A percentile compares a stretch with the other conserved stretches of the same genome.
Evolutionary conservation across 2,329 filamentous ascomycete species (phyloP).

Genomic region (Sphaerulina musiva): DNA sequence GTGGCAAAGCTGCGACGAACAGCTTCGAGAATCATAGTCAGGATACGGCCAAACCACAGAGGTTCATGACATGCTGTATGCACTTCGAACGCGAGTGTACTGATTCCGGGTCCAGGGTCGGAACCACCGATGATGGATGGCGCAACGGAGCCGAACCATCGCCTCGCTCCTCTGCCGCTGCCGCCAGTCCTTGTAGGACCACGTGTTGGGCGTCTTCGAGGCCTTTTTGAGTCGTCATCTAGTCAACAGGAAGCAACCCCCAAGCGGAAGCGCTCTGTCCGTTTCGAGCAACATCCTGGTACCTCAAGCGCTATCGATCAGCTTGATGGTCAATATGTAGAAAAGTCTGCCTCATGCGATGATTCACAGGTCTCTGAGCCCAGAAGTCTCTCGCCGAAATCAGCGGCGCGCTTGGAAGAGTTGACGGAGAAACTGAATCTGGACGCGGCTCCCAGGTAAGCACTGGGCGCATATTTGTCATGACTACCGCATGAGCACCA

Average conservation of each 20-base stretch:
- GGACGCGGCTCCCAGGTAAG: constrained; percentile 8
- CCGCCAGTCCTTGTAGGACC: constrained; percentile 15
- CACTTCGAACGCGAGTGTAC: neutral
- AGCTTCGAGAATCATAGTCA: constrained; percentile 12
- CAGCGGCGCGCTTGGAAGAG: constrained; percentile 13
- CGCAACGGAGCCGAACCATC: constrained; percentile 19
- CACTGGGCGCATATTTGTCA: neutral
- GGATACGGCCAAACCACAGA: neutral
- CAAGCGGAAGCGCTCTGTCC: constrained; percentile 26
- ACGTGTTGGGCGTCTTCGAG: constrained; percentile 2
- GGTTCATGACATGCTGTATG: neutral
- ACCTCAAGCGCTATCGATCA: constrained; percentile 12
- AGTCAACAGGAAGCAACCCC: constrained; percentile 9
- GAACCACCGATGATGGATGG: constrained; percentile 16
- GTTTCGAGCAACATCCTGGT: constrained; percentile 15
- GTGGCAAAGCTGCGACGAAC: constrained; percentile 15
- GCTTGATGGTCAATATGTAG: constrained; percentile 19
- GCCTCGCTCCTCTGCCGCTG: constrained; percentile 19
- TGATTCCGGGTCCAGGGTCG: neutral
- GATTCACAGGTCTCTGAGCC: neutral
- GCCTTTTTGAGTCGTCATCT: constrained; percentile 13
- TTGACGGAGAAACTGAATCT: constrained; percentile 23
- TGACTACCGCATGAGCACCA: neutral
- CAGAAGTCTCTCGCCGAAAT: constrained; percentile 4
- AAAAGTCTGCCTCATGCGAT: neutral